A percentile compares a stretch with the other conserved stretches of the same genome.
Evolutionary conservation across 768 basidiomycete species (phyloP).

Genomic region (Cystobasidium ongulense): DNA sequence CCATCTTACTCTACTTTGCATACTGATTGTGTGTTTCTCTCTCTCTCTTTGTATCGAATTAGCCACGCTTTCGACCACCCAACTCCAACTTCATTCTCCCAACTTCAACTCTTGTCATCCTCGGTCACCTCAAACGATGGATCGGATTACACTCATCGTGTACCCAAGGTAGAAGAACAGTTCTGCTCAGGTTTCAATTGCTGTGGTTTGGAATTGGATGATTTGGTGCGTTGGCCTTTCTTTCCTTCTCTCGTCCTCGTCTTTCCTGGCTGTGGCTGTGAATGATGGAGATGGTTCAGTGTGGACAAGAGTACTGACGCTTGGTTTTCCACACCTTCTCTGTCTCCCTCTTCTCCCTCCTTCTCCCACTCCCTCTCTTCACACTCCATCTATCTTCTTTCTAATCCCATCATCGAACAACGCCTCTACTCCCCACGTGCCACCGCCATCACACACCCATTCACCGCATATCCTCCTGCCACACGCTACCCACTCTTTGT

Average conservation of each 20-base stretch:
- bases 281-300: not conserved
- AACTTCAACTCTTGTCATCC: slow-evolving; percentile 35
- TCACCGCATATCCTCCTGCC: too few relatives aligned
- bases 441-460: too few relatives aligned
- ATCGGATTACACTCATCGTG: slow-evolving; percentile 39
- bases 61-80: slow-evolving; percentile 35
- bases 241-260: not conserved
- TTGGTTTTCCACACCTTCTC: too few relatives aligned
- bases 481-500: too few relatives aligned
- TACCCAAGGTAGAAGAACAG: slow-evolving; percentile 41
- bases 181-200: slow-evolving; percentile 78
- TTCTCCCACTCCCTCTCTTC: not conserved
- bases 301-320: too few relatives aligned
- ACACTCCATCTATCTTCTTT: too few relatives aligned
- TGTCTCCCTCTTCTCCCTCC: too few relatives aligned
- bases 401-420: too few relatives aligned
- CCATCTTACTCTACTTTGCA: not conserved
- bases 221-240: slow-evolving; percentile 47
- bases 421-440: too few relatives aligned
- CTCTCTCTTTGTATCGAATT: not conserved
- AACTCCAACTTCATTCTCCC: slow-evolving; percentile 33
- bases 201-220: slow-evolving; percentile 68
- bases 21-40: not conserved
- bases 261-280: not conserved
- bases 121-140: slow-evolving; percentile 39